Percentiles rank a stretch among this genome's conserved stretches.
Conservation (phyloP, 805 yeast species). For the Diddensiella caesifluorescens region DNA sequence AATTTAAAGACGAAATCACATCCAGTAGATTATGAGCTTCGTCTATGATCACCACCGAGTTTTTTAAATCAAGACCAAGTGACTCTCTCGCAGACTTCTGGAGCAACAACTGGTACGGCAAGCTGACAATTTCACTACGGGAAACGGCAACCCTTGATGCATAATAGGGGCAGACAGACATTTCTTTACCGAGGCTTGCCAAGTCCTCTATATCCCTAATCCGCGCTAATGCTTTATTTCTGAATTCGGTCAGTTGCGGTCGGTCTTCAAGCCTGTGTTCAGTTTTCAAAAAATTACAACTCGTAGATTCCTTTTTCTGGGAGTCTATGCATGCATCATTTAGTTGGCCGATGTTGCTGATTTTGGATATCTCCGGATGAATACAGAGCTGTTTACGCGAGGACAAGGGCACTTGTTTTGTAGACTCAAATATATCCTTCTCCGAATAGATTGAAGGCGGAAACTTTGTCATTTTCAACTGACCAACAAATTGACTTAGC, state of each 20-base stretch:
- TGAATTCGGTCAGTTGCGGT: conserved; percentile 38
- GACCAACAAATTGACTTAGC: conserved; percentile 70
- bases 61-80: conserved; percentile 52
- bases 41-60: conserved; percentile 73
- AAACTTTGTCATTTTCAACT: conserved; percentile 55
- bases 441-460: conserved; percentile 47
- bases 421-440: conserved; percentile 40
- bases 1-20: conserved; percentile 63
- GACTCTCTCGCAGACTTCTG: conserved; percentile 56
- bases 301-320: conserved; percentile 39
- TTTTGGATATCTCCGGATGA: conserved; percentile 51
- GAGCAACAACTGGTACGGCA: conserved; percentile 78
- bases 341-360: conserved; percentile 47
- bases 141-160: conserved; percentile 54
- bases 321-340: conserved; percentile 79
- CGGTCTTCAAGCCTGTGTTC: conserved; percentile 30
- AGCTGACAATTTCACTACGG: conserved; percentile 66
- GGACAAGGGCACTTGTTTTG: conserved; percentile 68
- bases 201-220: conserved; percentile 80
- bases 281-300: conserved; percentile 42
- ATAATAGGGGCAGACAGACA: conserved; percentile 77
- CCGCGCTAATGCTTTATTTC: conserved; percentile 50
- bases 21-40: conserved; percentile 90
- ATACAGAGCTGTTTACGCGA: conserved; percentile 84
- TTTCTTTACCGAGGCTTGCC: conserved; percentile 49